phyloP scores from a whole-genome alignment of 139 green algal genomes.

The Chlorella sorokiniana region DNA sequence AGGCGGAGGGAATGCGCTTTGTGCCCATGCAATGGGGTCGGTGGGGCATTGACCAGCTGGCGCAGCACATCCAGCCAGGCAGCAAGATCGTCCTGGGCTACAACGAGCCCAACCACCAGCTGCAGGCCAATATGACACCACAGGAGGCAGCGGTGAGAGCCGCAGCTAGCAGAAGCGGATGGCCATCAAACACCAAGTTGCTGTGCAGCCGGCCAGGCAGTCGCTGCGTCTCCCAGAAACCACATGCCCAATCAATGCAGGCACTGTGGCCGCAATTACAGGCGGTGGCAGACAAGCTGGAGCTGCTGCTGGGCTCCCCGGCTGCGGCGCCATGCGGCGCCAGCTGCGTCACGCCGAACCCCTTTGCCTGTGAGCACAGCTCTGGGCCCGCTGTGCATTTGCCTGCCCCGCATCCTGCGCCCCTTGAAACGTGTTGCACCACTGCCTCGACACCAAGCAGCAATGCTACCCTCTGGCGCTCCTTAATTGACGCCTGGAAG shows the following conservation, averaged over 20 bases:
- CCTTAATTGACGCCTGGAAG: background rate
- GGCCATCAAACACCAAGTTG: background rate
- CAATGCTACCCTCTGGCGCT: background rate
- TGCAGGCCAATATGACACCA: constrained; percentile 18
- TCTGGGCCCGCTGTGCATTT: background rate
- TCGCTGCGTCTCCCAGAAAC: no score
- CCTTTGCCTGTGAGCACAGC: constrained; percentile 19
- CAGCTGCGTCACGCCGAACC: constrained; percentile 4
- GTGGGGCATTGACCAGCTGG: constrained; percentile 22
- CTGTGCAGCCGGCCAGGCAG: no score
- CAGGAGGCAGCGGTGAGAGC: constrained; percentile 22
- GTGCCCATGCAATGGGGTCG: constrained; percentile 41
- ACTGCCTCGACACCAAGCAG: background rate
- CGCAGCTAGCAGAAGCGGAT: background rate
- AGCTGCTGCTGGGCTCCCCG: constrained; percentile 16
- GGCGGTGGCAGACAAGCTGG: constrained; percentile 7
- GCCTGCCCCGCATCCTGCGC: background rate
- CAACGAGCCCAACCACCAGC: constrained; percentile 35
- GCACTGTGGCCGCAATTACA: constrained; percentile 32
- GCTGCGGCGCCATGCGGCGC: constrained; percentile 26
- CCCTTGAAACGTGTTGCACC: background rate
- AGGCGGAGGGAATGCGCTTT: constrained; percentile 2
- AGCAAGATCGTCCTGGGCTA: constrained; percentile 20
- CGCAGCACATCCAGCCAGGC: background rate
- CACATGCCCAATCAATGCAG: background rate